Evolutionary conservation across 2,329 filamentous ascomycete genomes (phyloP).

Genomic region (Magnaporthiopsis incrustans): DNA sequence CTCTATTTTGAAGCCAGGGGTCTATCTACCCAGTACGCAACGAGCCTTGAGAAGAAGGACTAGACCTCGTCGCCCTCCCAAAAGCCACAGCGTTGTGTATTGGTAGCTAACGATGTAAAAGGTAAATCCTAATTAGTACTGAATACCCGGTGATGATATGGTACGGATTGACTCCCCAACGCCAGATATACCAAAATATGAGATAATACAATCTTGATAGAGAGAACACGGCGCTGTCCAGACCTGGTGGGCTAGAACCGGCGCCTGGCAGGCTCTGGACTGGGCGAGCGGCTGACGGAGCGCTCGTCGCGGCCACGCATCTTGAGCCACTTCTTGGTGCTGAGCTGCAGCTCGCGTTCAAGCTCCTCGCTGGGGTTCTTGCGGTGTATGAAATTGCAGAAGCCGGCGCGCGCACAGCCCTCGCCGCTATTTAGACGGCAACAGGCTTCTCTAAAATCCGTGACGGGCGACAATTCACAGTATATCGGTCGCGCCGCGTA

Average conservation of each 20-base stretch:
- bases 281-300: conserved; percentile 74
- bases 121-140: no score
- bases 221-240: no score
- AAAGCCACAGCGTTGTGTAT: no score
- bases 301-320: conserved; percentile 74
- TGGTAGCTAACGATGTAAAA: no score
- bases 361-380: conserved; percentile 89
- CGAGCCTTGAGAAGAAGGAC: no score
- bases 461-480: conserved; percentile 93
- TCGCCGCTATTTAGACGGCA: conserved; percentile 91
- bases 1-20: no score
- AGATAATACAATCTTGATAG: no score
- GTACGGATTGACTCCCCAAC: no score
- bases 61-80: no score
- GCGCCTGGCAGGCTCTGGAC: conserved; percentile 72
- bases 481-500: conserved; percentile 96
- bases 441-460: conserved; percentile 96
- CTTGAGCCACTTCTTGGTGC: conserved; percentile 95
- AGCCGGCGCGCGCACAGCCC: conserved; percentile 89
- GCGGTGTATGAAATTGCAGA: conserved; percentile 98
- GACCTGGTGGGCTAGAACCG: conserved; percentile 42
- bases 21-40: no score
- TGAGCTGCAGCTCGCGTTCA: conserved; percentile 76
- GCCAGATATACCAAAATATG: no score
- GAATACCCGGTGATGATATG: no score